Percentiles rank a stretch among this genome's conserved stretches.
Evolutionary conservation across 495 filamentous ascomycete genomes (phyloP).

Genomic region (Terfezia claveryi): DNA sequence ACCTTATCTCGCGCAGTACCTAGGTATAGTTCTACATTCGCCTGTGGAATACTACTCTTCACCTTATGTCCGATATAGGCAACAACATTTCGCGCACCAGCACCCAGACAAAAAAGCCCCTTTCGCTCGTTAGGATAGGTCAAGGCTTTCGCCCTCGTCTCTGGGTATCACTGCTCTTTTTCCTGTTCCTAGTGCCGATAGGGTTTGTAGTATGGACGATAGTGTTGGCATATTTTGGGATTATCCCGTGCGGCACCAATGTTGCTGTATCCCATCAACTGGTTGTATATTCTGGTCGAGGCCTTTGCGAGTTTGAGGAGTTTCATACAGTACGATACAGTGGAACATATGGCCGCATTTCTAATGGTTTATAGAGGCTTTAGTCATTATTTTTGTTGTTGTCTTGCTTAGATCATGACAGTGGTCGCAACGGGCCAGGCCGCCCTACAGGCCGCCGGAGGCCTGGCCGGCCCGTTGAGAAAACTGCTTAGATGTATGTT

Average conservation of each 20-base stretch:
- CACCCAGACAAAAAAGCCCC: not conserved
- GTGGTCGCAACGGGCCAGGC: too few species aligned
- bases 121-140: not conserved
- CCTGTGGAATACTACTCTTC: not conserved
- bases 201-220: not conserved
- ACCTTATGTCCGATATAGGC: not conserved
- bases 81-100: not conserved
- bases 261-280: not conserved
- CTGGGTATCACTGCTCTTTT: not conserved
- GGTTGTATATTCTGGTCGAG: conserved; percentile 2
- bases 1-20: not conserved
- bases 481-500: too few species aligned
- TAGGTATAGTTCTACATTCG: conserved; percentile 1
- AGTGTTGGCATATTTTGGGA: not conserved
- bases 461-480: too few species aligned
- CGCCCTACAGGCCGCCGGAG: too few species aligned
- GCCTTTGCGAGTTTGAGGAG: conserved; percentile 3
- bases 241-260: not conserved
- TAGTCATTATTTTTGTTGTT: too few species aligned
- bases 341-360: too few species aligned
- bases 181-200: not conserved
- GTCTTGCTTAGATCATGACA: too few species aligned
- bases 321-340: too few species aligned
- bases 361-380: too few species aligned
- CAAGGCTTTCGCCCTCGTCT: not conserved